Evolutionary conservation across 352 stramenopile species (phyloP).

Genomic region (Pythium folliculosum): DNA sequence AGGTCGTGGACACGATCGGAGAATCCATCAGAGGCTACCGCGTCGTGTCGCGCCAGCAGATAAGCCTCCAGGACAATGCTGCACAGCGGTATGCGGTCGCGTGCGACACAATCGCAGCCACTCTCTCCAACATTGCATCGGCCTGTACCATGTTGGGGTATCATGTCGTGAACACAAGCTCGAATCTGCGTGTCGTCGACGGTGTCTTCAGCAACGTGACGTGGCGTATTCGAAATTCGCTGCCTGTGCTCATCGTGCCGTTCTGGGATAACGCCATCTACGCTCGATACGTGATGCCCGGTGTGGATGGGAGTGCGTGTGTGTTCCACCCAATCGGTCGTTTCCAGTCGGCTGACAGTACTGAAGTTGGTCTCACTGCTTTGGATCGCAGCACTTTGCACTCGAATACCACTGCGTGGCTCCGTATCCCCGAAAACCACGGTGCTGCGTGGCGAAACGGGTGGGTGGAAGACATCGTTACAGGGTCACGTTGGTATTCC

Average conservation of each 20-base stretch:
- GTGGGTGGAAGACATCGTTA: slow-evolving; percentile 39
- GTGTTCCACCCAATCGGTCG: slow-evolving; percentile 36
- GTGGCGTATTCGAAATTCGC: slow-evolving; percentile 28
- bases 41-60: slow-evolving; percentile 13
- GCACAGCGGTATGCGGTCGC: slow-evolving; percentile 9
- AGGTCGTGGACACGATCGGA: slow-evolving; percentile 5
- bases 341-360: slow-evolving; percentile 27
- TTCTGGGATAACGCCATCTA: slow-evolving; percentile 46
- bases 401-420: slow-evolving; percentile 41
- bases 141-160: slow-evolving; percentile 18
- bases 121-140: background rate
- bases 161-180: slow-evolving; percentile 6
- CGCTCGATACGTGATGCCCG: slow-evolving; percentile 37
- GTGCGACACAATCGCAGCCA: slow-evolving; percentile 13
- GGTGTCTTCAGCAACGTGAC: slow-evolving; percentile 25
- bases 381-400: slow-evolving; percentile 44
- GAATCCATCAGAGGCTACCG: slow-evolving; percentile 20
- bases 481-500: slow-evolving; percentile 30
- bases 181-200: slow-evolving; percentile 9
- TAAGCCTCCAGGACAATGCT: background rate
- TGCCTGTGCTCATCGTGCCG: slow-evolving; percentile 50
- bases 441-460: slow-evolving; percentile 41
- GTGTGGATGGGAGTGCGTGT: slow-evolving; percentile 38
- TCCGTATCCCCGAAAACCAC: slow-evolving; percentile 13
- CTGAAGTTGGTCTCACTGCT: slow-evolving; percentile 23